Conservation (phyloP, 371 early-diverging fungal species). For the Rhizomucor pusillus region DNA sequence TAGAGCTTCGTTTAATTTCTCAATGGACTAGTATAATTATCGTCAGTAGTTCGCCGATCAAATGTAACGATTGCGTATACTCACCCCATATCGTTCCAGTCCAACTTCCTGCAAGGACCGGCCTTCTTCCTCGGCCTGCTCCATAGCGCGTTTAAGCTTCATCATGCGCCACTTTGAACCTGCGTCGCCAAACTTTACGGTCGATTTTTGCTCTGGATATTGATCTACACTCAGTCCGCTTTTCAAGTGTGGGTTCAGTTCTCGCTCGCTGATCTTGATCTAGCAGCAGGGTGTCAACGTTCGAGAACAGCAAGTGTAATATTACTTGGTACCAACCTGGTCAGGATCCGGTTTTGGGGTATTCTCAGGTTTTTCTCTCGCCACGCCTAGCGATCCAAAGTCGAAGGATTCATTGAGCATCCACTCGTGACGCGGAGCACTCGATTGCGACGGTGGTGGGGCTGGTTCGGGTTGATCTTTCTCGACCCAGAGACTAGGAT, state of each 20-base stretch:
- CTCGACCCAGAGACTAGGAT: conserved; percentile 50
- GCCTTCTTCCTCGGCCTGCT: conserved; percentile 70
- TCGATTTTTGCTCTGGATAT: conserved; percentile 34
- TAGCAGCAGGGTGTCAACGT: conserved; percentile 9
- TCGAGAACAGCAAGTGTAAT: not conserved
- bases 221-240: conserved; percentile 46
- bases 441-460: not conserved
- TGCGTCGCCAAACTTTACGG: conserved; percentile 63
- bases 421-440: conserved; percentile 38
- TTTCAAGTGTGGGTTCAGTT: conserved; percentile 50
- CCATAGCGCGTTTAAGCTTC: conserved; percentile 68
- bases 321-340: conserved; percentile 19
- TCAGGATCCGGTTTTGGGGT: conserved; percentile 41
- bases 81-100: conserved; percentile 69
- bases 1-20: conserved; percentile 66
- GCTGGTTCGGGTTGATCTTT: conserved; percentile 16
- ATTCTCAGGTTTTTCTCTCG: conserved; percentile 21
- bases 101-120: conserved; percentile 67
- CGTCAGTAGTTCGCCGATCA: not conserved
- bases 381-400: conserved; percentile 37
- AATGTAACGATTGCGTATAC: not conserved
- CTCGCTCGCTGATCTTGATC: conserved; percentile 50
- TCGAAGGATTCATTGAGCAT: conserved; percentile 46
- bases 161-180: conserved; percentile 85
- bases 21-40: conserved; percentile 45